Conservation (phyloP, 805 yeast genomes). For the Metschnikowia gelsemii region DNA sequence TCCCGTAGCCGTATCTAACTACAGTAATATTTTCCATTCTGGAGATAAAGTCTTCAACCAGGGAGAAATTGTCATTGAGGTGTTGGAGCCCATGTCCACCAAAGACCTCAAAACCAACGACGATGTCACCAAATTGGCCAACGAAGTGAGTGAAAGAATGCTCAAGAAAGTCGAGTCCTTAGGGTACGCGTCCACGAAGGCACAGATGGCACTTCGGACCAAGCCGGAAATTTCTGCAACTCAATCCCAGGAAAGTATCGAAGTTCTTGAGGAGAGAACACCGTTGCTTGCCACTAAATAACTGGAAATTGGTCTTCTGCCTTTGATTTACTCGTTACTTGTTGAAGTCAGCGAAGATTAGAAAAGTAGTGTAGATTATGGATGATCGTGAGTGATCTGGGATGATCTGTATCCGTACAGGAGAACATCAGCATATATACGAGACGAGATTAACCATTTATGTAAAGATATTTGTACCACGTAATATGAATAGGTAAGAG, state of each 20-base stretch:
- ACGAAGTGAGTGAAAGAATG: slow-evolving; percentile 62
- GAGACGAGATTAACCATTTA: too few species aligned
- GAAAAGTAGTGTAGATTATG: too few species aligned
- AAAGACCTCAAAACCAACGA: slow-evolving; percentile 61
- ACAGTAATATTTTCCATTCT: slow-evolving; percentile 67
- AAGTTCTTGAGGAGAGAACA: slow-evolving; percentile 19
- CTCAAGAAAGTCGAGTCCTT: slow-evolving; percentile 34
- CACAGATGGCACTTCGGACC: background rate
- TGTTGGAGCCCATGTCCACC: slow-evolving; percentile 78
- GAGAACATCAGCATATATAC: too few species aligned
- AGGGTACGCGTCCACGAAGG: slow-evolving; percentile 36
- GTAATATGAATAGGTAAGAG: too few species aligned
- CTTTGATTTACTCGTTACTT: too few species aligned
- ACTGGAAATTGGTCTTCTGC: too few species aligned
- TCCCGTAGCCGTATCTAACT: slow-evolving; percentile 86
- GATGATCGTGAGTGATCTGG: too few species aligned
- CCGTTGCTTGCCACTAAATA: slow-evolving; percentile 20
- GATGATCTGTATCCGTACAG: too few species aligned
- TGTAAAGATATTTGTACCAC: too few species aligned
- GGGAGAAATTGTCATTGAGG: slow-evolving; percentile 77
- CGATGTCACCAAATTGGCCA: slow-evolving; percentile 63
- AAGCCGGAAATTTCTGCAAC: slow-evolving; percentile 4
- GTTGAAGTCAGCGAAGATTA: background rate
- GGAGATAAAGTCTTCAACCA: slow-evolving; percentile 61
- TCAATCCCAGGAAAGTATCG: slow-evolving; percentile 17